Conservation (phyloP, 306 rosid genomes). For the Neltuma alba region DNA sequence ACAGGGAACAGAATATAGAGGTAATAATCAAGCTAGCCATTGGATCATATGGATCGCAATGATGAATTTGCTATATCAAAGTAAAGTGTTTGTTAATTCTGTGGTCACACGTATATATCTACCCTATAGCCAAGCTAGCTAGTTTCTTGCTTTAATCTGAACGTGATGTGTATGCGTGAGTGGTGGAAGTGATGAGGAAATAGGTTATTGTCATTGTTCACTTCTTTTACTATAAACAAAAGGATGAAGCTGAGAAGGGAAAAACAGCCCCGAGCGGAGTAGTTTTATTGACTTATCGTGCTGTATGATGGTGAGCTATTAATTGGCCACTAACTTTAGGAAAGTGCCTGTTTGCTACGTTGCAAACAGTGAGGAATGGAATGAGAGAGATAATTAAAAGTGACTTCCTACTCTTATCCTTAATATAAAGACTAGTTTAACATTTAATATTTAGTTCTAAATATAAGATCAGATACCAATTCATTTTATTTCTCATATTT, state of each 20-base stretch:
- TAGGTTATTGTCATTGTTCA: not conserved
- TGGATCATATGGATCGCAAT: not conserved
- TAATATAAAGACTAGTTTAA: too few relatives aligned
- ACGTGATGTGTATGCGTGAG: not conserved
- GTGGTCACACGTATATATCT: not conserved
- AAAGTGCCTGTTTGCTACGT: not conserved
- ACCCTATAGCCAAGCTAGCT: not conserved
- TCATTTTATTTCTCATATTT: too few relatives aligned
- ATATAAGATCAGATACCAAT: too few relatives aligned
- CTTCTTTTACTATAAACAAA: not conserved
- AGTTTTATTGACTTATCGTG: too few relatives aligned
- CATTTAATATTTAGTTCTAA: too few relatives aligned
- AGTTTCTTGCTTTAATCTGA: not conserved
- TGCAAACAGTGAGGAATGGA: not conserved
- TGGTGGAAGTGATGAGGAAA: not conserved
- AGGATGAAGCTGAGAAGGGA: not conserved
- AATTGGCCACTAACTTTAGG: not conserved
- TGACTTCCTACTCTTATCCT: too few relatives aligned
- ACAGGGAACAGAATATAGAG: not conserved
- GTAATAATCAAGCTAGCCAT: not conserved
- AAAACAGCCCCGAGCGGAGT: not conserved
- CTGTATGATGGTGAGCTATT: not conserved
- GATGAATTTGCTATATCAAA: not conserved
- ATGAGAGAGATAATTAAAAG: too few relatives aligned
- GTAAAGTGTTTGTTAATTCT: not conserved